Evolutionary conservation across 23 red algal genomes (phyloP).

Genomic region (Agarophyton chilense): DNA sequence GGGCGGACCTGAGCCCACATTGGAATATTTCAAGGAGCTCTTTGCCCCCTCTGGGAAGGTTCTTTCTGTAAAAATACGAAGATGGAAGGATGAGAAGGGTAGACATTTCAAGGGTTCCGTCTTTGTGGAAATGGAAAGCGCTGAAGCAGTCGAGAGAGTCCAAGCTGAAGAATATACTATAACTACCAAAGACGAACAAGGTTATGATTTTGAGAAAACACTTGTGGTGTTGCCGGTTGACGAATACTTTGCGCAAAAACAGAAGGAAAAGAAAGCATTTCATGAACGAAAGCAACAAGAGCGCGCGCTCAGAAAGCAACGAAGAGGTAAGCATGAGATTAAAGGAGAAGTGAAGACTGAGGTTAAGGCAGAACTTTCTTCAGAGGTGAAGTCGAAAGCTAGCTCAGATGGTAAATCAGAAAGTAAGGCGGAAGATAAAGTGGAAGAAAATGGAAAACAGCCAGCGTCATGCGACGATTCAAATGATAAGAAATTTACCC

Average conservation of each 20-base stretch:
- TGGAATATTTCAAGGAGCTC: conserved; percentile 74
- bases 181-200: conserved; percentile 2
- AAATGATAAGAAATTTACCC: conserved; percentile 47
- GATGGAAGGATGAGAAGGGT: conserved; percentile 50
- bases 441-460: neutral
- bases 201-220: conserved; percentile 29
- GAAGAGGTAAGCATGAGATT: neutral
- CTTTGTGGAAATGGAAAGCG: conserved; percentile 89
- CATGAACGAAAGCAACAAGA: conserved; percentile 9
- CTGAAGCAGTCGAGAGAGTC: conserved; percentile 75
- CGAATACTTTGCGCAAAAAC: conserved; percentile 35
- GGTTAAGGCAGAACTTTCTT: neutral
- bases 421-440: neutral
- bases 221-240: conserved; percentile 39
- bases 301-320: conserved; percentile 4
- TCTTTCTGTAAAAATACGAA: conserved; percentile 72
- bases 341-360: neutral
- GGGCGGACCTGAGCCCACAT: conserved; percentile 3
- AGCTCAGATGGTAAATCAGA: neutral
- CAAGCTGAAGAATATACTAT: conserved; percentile 72
- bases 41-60: conserved; percentile 86
- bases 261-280: conserved; percentile 25
- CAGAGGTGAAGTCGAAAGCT: too few relatives aligned
- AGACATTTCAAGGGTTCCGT: conserved; percentile 86
- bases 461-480: neutral